These are phyloP conservation scores for Penicillium sp. DNA, from an alignment of 2,329 filamentous ascomycete genomes.

Conservation along the genomic window DNA sequence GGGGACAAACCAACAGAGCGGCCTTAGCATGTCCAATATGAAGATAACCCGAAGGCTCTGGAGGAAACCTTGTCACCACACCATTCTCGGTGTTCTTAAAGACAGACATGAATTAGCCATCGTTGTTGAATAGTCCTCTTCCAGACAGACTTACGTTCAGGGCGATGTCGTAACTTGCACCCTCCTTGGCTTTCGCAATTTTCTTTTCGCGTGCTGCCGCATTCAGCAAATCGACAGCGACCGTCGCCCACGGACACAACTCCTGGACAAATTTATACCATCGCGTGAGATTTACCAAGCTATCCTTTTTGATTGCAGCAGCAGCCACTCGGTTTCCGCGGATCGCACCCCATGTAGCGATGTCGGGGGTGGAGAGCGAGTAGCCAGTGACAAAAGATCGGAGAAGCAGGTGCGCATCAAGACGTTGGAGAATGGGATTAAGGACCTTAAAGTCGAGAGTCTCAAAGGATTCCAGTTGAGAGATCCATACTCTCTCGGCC, in stretches of 20 bases:
- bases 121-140: too few species aligned
- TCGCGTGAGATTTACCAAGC: slow-evolving; percentile 73
- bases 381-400: slow-evolving; percentile 86
- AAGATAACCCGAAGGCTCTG: slow-evolving; percentile 91
- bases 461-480: slow-evolving; percentile 54
- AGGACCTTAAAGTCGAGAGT: slow-evolving; percentile 78
- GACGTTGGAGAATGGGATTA: slow-evolving; percentile 70
- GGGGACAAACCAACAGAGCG: slow-evolving; percentile 61
- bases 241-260: slow-evolving; percentile 72
- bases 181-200: slow-evolving; percentile 69
- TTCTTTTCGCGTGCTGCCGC: slow-evolving; percentile 70
- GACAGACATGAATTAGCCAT: too few species aligned
- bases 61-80: slow-evolving; percentile 88
- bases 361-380: slow-evolving; percentile 72
- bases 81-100: slow-evolving; percentile 76
- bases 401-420: slow-evolving; percentile 85
- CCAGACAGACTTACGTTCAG: slow-evolving; percentile 42
- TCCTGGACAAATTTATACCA: slow-evolving; percentile 90
- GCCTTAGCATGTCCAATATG: slow-evolving; percentile 97
- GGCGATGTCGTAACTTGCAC: slow-evolving; percentile 85
- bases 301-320: slow-evolving; percentile 76
- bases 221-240: slow-evolving; percentile 69
- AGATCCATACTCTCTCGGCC: slow-evolving; percentile 55
- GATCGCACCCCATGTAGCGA: slow-evolving; percentile 79
- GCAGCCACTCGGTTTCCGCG: slow-evolving; percentile 82